These are phyloP conservation scores for Termitomyces sp. DNA, from an alignment of 768 basidiomycete genomes.

Conservation along the genomic window DNA sequence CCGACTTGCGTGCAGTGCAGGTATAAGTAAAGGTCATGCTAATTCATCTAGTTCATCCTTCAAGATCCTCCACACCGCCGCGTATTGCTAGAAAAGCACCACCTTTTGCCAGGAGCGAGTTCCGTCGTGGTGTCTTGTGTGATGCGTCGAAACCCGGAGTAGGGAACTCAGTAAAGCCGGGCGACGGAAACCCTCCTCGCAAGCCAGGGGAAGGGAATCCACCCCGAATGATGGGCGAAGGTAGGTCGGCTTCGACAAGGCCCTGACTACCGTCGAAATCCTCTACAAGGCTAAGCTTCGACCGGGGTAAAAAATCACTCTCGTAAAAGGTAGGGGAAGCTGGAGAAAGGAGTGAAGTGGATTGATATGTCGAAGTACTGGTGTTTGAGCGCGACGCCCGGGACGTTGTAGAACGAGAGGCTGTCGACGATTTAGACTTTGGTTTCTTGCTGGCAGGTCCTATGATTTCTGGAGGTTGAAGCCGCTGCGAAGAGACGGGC, in stretches of 20 bases:
- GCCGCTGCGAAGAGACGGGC: background rate
- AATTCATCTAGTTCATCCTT: background rate
- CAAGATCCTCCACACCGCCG: constrained; percentile 2
- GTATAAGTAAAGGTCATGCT: background rate
- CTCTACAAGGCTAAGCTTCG: constrained; percentile 1
- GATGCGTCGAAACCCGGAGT: constrained; percentile 5
- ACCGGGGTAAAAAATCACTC: background rate
- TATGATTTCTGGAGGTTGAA: background rate
- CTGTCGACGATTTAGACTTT: constrained; percentile 26
- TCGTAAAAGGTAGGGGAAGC: constrained; percentile 26
- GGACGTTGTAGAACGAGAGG: constrained; percentile 19
- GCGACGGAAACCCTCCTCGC: constrained; percentile 8
- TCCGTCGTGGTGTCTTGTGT: constrained; percentile 2
- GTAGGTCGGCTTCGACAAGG: constrained; percentile 9
- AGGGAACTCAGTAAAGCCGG: constrained; percentile 1
- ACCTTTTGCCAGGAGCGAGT: constrained; percentile 10
- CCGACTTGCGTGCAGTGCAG: background rate
- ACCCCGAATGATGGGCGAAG: constrained; percentile 2
- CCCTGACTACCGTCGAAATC: constrained; percentile 16
- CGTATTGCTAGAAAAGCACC: constrained; percentile 16
- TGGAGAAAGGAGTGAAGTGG: constrained; percentile 39
- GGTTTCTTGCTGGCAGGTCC: constrained; percentile 14
- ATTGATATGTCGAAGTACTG: constrained; percentile 37
- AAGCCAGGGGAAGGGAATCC: constrained; percentile 3
- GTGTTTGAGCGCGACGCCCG: constrained; percentile 19